Percentiles rank a stretch among this genome's conserved stretches.
phyloP scores from a whole-genome alignment of 164 flowering plant genomes.

The Litsea cubeba region DNA sequence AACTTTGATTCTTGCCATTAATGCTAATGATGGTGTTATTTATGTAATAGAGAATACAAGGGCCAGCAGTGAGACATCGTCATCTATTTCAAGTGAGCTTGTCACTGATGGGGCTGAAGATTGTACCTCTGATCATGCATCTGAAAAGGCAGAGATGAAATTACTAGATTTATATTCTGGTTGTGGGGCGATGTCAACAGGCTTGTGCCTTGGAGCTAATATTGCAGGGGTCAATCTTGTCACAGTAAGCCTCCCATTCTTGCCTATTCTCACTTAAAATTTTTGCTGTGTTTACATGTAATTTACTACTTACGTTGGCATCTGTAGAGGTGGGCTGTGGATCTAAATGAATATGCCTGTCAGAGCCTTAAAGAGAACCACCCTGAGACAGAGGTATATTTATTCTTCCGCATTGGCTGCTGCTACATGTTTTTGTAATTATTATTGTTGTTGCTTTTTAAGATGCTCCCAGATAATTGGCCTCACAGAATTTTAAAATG shows the following conservation, averaged over 20 bases:
- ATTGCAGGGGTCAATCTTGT: conserved; percentile 47
- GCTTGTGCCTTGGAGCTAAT: conserved; percentile 68
- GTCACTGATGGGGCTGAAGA: conserved; percentile 15
- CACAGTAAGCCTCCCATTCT: conserved; percentile 45
- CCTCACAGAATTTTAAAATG: background rate
- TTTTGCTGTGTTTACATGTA: background rate
- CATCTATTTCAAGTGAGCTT: conserved; percentile 35
- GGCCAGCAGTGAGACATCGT: conserved; percentile 23
- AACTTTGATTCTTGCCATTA: background rate
- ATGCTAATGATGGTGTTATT: background rate
- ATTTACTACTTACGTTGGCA: background rate
- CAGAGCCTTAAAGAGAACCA: conserved; percentile 62
- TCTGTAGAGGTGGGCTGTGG: conserved; percentile 89
- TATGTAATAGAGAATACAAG: conserved; percentile 11
- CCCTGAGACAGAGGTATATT: conserved; percentile 66
- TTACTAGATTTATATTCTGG: conserved; percentile 76
- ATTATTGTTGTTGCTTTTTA: too few relatives aligned
- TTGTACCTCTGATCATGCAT: background rate
- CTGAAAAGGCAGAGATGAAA: conserved; percentile 20
- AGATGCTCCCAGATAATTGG: too few relatives aligned
- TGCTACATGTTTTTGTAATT: background rate
- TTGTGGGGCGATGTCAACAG: conserved; percentile 95
- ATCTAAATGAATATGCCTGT: conserved; percentile 63
- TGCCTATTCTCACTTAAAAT: background rate
- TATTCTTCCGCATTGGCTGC: background rate